These are phyloP conservation scores for Tolypocladium inflatum DNA, from an alignment of 2,329 filamentous ascomycete genomes.

Conservation along the genomic window DNA sequence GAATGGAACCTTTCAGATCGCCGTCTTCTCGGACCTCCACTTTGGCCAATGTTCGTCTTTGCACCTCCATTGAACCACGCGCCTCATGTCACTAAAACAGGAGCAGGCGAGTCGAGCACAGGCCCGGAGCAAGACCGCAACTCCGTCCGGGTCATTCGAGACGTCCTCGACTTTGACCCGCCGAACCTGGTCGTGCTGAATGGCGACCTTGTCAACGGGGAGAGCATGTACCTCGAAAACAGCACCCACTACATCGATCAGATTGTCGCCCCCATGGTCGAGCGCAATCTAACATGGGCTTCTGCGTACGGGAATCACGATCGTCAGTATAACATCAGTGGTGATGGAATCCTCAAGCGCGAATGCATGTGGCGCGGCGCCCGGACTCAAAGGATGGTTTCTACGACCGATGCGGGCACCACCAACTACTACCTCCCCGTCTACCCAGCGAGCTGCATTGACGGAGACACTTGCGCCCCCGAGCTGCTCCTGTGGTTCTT, in stretches of 20 bases:
- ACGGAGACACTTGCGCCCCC: constrained; percentile 20
- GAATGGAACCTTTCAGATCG: constrained; percentile 40
- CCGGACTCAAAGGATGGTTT: constrained; percentile 31
- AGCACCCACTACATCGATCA: constrained; percentile 46
- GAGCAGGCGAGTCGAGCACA: not conserved
- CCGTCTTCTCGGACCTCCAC: constrained; percentile 62
- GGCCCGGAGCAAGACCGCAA: constrained; percentile 44
- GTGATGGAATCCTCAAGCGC: constrained; percentile 30
- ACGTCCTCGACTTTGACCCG: constrained; percentile 45
- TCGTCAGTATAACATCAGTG: constrained; percentile 46
- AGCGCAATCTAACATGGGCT: constrained; percentile 49
- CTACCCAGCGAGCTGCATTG: constrained; percentile 23
- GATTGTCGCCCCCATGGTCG: constrained; percentile 47
- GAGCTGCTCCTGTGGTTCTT: constrained; percentile 61
- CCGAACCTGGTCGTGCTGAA: constrained; percentile 59
- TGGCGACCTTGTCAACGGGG: constrained; percentile 62
- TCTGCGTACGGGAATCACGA: constrained; percentile 68
- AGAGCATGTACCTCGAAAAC: constrained; percentile 48
- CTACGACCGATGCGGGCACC: constrained; percentile 22
- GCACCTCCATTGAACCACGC: not conserved
- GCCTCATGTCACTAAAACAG: not conserved
- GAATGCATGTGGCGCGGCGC: constrained; percentile 28
- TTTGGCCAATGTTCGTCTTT: constrained; percentile 53
- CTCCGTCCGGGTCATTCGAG: constrained; percentile 45
- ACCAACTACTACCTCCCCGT: constrained; percentile 41